These are phyloP conservation scores for Yamadazyma insecticola DNA, from an alignment of 805 yeast genomes.

Conservation along the genomic window DNA sequence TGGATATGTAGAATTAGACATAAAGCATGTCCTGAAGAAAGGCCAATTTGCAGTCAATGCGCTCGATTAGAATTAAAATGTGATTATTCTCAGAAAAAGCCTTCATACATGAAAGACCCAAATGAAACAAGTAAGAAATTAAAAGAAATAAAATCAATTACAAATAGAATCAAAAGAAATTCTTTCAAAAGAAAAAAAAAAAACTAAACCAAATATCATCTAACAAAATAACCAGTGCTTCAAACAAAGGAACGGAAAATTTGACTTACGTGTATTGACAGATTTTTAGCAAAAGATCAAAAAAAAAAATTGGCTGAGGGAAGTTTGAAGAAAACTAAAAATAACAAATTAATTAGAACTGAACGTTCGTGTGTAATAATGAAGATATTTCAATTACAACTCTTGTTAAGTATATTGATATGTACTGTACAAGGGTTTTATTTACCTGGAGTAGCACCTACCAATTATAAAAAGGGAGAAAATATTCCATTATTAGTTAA, in stretches of 20 bases:
- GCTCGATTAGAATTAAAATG: conserved; percentile 51
- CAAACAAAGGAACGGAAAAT: no score
- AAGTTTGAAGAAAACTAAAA: no score
- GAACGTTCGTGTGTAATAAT: no score
- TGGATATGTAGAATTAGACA: conserved; percentile 77
- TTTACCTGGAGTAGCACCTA: conserved; percentile 95
- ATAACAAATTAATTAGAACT: no score
- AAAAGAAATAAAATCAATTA: conserved; percentile 9
- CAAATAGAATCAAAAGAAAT: conserved; percentile 3
- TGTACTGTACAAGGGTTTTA: conserved; percentile 54
- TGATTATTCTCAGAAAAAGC: conserved; percentile 22
- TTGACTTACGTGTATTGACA: no score
- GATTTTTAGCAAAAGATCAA: no score
- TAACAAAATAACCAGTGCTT: background rate
- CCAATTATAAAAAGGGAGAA: conserved; percentile 74
- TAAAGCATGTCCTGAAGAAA: conserved; percentile 66
- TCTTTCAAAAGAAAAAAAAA: background rate
- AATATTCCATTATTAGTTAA: conserved; percentile 76
- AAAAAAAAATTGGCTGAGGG: no score
- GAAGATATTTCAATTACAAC: no score
- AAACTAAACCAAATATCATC: background rate
- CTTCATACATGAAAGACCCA: conserved; percentile 45
- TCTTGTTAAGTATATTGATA: no score
- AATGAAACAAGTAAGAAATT: conserved; percentile 17
- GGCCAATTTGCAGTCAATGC: conserved; percentile 60